These are phyloP conservation scores for Trametes versicolor DNA, from an alignment of 1,284 basidiomycete genomes.

Conservation along the genomic window DNA sequence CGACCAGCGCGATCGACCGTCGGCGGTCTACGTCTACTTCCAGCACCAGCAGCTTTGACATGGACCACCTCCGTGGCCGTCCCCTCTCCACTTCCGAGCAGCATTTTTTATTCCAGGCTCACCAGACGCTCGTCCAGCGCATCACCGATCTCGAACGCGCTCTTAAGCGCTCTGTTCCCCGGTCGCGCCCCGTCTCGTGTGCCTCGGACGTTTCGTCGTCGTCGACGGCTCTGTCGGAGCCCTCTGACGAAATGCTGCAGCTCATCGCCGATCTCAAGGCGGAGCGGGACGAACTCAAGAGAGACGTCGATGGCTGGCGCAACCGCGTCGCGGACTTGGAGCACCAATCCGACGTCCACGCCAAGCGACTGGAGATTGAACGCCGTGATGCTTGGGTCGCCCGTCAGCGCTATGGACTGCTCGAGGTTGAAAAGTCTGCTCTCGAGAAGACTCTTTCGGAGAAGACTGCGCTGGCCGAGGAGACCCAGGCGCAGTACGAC, in stretches of 20 bases:
- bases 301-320: conserved; percentile 81
- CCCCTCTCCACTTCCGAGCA: conserved; percentile 74
- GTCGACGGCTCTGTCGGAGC: conserved; percentile 38
- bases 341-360: conserved; percentile 64
- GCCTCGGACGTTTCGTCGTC: conserved; percentile 57
- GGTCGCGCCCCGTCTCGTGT: conserved; percentile 62
- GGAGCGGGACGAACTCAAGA: conserved; percentile 81
- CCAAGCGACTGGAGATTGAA: conserved; percentile 73
- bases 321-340: conserved; percentile 74
- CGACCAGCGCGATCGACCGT: conserved; percentile 48
- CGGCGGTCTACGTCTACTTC: conserved; percentile 33
- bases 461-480: conserved; percentile 49
- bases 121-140: conserved; percentile 79
- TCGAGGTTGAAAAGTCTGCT: conserved; percentile 71
- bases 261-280: conserved; percentile 79
- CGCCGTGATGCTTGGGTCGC: conserved; percentile 81
- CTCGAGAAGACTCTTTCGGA: conserved; percentile 58
- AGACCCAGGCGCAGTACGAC: conserved; percentile 47
- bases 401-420: conserved; percentile 65
- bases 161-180: conserved; percentile 53
- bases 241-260: conserved; percentile 77
- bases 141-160: conserved; percentile 82
- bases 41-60: conserved; percentile 45
- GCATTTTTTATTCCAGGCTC: conserved; percentile 84
- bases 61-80: conserved; percentile 44